Evolutionary conservation across 441 rosid species (phyloP).

Genomic region (Erysimum pusillum): DNA sequence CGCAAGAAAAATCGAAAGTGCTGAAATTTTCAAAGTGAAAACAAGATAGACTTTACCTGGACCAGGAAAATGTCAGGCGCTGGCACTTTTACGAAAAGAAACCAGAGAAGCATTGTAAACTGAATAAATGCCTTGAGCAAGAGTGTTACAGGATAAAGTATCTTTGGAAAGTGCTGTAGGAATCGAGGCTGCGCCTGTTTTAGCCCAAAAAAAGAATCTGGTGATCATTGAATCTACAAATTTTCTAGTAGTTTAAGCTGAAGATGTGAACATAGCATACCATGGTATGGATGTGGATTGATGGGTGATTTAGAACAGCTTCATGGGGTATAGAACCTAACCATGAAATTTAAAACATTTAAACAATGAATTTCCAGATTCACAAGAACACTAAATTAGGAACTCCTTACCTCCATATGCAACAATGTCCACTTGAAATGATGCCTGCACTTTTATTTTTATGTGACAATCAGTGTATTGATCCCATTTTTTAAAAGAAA

Average conservation of each 20-base stretch:
- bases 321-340: conserved; percentile 89
- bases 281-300: conserved; percentile 88
- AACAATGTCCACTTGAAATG: conserved; percentile 81
- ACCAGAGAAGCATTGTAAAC: conserved; percentile 85
- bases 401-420: conserved; percentile 82
- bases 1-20: not conserved
- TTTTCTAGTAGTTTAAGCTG: not conserved
- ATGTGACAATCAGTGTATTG: conserved; percentile 19
- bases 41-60: conserved; percentile 63
- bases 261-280: conserved; percentile 49
- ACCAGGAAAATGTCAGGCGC: conserved; percentile 88
- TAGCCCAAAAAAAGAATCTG: not conserved
- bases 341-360: conserved; percentile 37
- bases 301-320: conserved; percentile 70
- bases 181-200: conserved; percentile 69
- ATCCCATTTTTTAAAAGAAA: not conserved
- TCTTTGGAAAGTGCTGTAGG: conserved; percentile 61
- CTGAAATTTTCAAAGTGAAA: not conserved
- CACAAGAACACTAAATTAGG: conserved; percentile 7
- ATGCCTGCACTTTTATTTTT: conserved; percentile 61
- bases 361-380: conserved; percentile 5
- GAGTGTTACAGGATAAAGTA: conserved; percentile 70
- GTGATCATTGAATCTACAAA: not conserved
- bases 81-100: conserved; percentile 74
- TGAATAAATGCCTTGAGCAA: conserved; percentile 83